Conservation (phyloP, 139 green algal genomes). For the Zygnema circumcarinatum region DNA sequence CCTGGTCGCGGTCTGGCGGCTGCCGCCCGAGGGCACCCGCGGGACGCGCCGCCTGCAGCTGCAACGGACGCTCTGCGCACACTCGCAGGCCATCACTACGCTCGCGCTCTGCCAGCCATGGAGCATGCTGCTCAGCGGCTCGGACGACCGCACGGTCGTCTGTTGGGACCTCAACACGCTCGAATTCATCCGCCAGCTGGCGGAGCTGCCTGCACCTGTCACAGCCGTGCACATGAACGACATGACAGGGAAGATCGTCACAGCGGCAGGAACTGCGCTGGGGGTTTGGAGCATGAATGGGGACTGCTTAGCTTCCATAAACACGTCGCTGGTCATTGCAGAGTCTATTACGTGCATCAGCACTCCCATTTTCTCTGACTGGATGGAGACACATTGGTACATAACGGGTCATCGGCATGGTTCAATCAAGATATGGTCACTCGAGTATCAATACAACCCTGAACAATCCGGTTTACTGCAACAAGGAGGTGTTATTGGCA, state of each 20-base stretch:
- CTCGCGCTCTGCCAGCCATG: conserved; percentile 63
- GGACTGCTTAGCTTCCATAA: conserved; percentile 48
- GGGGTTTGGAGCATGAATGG: conserved; percentile 56
- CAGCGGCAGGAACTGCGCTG: conserved; percentile 9
- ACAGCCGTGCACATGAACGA: conserved; percentile 40
- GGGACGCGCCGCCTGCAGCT: conserved; percentile 60
- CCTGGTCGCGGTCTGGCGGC: conserved; percentile 38
- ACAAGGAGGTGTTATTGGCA: not conserved
- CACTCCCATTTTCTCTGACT: conserved; percentile 28
- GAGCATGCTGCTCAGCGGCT: conserved; percentile 67
- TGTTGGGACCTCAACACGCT: conserved; percentile 69
- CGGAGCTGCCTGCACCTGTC: conserved; percentile 32
- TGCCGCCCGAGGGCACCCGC: not conserved
- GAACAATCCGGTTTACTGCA: not conserved
- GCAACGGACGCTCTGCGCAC: conserved; percentile 64
- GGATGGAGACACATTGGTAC: conserved; percentile 43
- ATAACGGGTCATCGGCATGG: conserved; percentile 51
- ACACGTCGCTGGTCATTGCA: not conserved
- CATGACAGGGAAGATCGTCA: conserved; percentile 45
- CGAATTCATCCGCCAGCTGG: conserved; percentile 52
- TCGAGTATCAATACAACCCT: conserved; percentile 14
- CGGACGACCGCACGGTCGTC: conserved; percentile 70
- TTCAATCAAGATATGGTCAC: conserved; percentile 41
- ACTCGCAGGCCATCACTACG: conserved; percentile 73
- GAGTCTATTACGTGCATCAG: conserved; percentile 42